Percentiles rank a stretch among this genome's conserved stretches.
Conservation (phyloP, 371 early-diverging fungal genomes). For the Mortierella sp. region DNA sequence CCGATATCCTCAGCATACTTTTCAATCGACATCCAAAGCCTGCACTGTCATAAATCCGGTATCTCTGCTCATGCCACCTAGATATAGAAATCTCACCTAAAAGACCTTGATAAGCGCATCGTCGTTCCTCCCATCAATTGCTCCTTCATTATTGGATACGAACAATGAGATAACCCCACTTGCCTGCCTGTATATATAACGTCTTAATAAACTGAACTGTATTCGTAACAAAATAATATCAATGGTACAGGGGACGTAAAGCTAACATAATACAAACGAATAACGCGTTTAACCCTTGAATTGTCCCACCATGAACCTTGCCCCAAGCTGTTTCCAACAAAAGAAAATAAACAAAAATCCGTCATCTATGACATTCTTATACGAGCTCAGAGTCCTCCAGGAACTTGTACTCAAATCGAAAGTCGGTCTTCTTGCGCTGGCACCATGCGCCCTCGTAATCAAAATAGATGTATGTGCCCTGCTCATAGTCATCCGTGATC, state of each 20-base stretch:
- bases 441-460: conserved; percentile 99
- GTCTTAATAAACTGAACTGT: too few species aligned
- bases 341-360: too few species aligned
- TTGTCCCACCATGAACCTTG: too few species aligned
- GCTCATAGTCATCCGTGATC: conserved; percentile 98
- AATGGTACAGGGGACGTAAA: too few species aligned
- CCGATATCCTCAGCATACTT: conserved; percentile 22
- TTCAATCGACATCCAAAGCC: conserved; percentile 37
- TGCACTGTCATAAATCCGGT: conserved; percentile 17
- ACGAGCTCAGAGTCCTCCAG: conserved; percentile 84
- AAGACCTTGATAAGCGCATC: neutral
- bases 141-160: too few species aligned
- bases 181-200: neutral
- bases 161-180: neutral
- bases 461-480: conserved; percentile 99
- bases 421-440: conserved; percentile 97
- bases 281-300: too few species aligned
- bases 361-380: conserved; percentile 39
- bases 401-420: conserved; percentile 91
- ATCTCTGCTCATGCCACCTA: too few species aligned
- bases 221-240: too few species aligned
- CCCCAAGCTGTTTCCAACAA: too few species aligned
- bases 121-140: too few species aligned
- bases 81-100: neutral
- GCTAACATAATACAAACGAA: too few species aligned